Evolutionary conservation across 129 eudicot genomes (phyloP), one percentile per base, ranked within the genome.

Genomic region (Helianthus annuus): DNA sequence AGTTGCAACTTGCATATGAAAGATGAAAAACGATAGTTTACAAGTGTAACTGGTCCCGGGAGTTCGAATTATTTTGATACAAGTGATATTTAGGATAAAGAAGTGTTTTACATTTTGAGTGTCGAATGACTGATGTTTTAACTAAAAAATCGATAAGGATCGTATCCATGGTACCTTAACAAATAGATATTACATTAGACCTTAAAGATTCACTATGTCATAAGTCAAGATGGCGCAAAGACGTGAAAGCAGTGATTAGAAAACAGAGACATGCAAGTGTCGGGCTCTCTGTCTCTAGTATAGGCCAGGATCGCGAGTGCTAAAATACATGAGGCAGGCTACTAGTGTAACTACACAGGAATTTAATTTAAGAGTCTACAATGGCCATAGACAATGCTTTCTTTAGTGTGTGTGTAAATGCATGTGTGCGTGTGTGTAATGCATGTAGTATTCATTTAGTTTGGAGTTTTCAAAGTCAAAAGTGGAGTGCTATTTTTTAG

Each of bases 121-220:
- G 62, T 38, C 52, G 54, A 70, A 56, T 55, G 24, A 69, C 22
- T 22, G 54, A 17, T 70, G 17, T 7, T 70, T 56, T 17, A 40
- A 22, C 54, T 5, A 2, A 11, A 59, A n/a, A 59, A 4, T 24
- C 9, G 2, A 59, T 59, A 32, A n/a, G 48, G 13, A 39, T 10
- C 52, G 11, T 15, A 7, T 42, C 7, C 46, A n/a, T 72, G 17
- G 48, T 61, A 32, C 60, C 10, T 60, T 16, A 45, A 60, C 17
- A 32, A 34, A 60, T 46, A 36, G 12, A 48, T 10, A 61, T 72
- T n/a, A 15, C 61, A 49, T 72, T 64, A 64, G 72, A 54, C 64
- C 53, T 54, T 36, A 74, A 52, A 42, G 2, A 40, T 4, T 40
- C 36, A n/a, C 15, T 13, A 10, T 40, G 44, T 19, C 17, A 14